Conservation (phyloP, 192 early-diverging fungal genomes). For the Linnemannia zychae region DNA sequence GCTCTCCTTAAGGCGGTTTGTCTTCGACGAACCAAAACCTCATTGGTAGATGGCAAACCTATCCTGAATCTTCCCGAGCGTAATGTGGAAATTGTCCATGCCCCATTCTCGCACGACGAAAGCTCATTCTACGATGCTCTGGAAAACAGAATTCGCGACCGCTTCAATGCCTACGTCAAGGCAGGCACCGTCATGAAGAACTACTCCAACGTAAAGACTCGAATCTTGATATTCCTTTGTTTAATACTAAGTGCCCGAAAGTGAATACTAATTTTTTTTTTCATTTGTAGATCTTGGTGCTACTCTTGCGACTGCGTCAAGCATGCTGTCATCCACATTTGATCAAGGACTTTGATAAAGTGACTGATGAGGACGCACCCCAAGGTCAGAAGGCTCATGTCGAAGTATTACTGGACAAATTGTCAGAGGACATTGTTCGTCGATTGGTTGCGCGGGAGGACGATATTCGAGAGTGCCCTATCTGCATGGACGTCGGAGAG, state of each 20-base stretch:
- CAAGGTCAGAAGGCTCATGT: constrained; percentile 19
- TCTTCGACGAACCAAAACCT: constrained; percentile 79
- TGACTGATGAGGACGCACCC: constrained; percentile 5
- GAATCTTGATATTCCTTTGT: neutral
- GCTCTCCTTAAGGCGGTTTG: constrained; percentile 69
- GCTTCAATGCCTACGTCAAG: constrained; percentile 63
- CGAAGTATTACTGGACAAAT: constrained; percentile 26
- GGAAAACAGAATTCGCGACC: constrained; percentile 47
- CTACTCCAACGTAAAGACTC: constrained; percentile 60
- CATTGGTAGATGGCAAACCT: constrained; percentile 72
- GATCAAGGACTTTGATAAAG: constrained; percentile 54
- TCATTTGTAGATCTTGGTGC: constrained; percentile 54
- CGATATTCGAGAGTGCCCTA: constrained; percentile 53
- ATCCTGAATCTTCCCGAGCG: constrained; percentile 73
- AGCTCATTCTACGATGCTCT: constrained; percentile 69
- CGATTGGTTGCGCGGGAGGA: constrained; percentile 41
- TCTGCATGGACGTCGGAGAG: constrained; percentile 56
- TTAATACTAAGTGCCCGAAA: neutral
- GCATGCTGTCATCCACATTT: constrained; percentile 67
- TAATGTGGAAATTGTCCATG: constrained; percentile 58
- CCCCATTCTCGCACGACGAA: constrained; percentile 67
- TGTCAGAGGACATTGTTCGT: constrained; percentile 28
- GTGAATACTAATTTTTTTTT: neutral
- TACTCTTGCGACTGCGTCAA: constrained; percentile 65
- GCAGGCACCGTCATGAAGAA: constrained; percentile 67